Base-by-base conservation (phyloP, 495 filamentous ascomycete species). In the Collariella sp. region DNA sequence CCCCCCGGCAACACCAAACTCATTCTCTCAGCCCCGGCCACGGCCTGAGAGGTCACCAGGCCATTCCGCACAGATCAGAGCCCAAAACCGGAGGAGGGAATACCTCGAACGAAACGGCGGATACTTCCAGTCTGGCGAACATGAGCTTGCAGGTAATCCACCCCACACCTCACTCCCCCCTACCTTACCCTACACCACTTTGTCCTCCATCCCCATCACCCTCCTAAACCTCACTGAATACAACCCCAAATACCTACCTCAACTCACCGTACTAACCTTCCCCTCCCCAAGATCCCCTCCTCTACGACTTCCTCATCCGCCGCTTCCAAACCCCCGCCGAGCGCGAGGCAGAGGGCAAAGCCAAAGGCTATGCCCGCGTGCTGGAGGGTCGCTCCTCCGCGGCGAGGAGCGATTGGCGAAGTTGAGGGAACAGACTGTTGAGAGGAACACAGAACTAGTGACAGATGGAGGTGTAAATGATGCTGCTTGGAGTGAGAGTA, bases 231-330 rank as follows among this genome's bases (percentile, higher is more conserved):
- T 15, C 22, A 24, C 5, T 12, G 12, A 43, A 18, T 16, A 18
- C 7, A 34, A 2, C 11, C n/a, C 20, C 13, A 40, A 29, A 0
- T 34, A 29, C 43, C 20, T 35, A 10, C 18, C 18, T 42, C 12
- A 40, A 19, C 44, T 26, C n/a, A 16, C 39, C 24, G 23, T 19
- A 33, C 45, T 34, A 31, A 35, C 18, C 3, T 43, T 42, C 19
- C 29, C 18, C 61, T 53, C 41, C 26, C 57, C 46, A 70, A 86
- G 87, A 90, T 67, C 87, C 88, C 0, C 72, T 91, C 20, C 77
- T 89, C 40, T 90, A 94, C 71, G 87, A 91, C 64, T 79, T 80
- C 50, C 74, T 90, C 13, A 80, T 94, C 60, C 83, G 86, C 41
- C 84, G 83, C 56, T 91, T 90, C 67, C 87, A 88, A 49, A 82